Conservation (phyloP, 192 early-diverging fungal species). For the Thamnidium elegans region DNA sequence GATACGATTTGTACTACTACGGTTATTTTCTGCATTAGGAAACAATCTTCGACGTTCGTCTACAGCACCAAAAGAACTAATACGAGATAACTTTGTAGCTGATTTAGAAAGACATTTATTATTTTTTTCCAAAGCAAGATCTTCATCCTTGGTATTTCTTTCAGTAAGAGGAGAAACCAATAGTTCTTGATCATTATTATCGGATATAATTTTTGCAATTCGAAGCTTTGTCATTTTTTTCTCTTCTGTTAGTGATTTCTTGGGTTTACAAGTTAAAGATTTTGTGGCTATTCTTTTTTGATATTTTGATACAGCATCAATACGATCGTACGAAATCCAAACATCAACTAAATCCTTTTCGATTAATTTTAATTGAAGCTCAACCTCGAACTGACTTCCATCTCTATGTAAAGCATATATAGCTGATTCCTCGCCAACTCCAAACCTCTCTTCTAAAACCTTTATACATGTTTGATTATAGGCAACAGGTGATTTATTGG, state of each 20-base stretch:
- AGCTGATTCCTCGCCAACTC: background rate
- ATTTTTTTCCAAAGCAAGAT: too few species aligned
- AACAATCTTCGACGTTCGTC: background rate
- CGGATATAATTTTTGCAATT: too few species aligned
- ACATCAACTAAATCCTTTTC: background rate
- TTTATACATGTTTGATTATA: background rate
- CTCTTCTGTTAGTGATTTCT: too few species aligned
- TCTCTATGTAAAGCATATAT: constrained; percentile 56
- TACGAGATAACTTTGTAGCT: background rate
- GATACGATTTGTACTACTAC: too few species aligned
- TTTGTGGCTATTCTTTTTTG: background rate
- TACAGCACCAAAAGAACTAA: background rate
- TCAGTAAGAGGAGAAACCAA: too few species aligned
- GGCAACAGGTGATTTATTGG: too few species aligned
- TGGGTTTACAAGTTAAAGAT: too few species aligned
- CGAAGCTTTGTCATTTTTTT: too few species aligned
- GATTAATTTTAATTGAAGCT: constrained; percentile 48
- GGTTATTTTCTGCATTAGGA: background rate
- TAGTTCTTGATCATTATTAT: too few species aligned
- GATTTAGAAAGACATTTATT: too few species aligned
- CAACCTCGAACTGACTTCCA: constrained; percentile 54
- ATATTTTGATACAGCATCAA: background rate
- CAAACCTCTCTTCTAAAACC: too few species aligned
- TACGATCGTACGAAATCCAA: background rate
- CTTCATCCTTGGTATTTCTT: too few species aligned